Base-by-base conservation (phyloP, 176 grass and related monocot species). In the Panicum miliaceum region DNA sequence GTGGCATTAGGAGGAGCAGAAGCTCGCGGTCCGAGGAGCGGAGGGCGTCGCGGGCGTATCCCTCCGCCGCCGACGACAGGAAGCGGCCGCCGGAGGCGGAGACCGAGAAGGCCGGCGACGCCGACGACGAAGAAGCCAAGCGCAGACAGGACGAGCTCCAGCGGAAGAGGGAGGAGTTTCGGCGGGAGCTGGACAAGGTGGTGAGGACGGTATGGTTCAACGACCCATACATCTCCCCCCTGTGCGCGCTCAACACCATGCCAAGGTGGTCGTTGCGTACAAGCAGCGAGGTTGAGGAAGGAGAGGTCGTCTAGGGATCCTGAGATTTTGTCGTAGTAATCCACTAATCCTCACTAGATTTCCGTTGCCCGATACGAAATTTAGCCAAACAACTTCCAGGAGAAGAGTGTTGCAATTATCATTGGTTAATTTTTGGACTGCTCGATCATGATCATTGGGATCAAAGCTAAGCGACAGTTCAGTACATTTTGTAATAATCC, bases 151-250 rank as follows among this genome's bases (percentile, higher is more conserved):
- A 16, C 5, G 59, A 66, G 12, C n/a, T 84, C 37, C 22, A 62
- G 74, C 8, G 13, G 36, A 27, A 11, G 53, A 43, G 82, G 71
- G 64, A 82, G 83, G 45, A 64, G 88, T 83, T 83, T 16, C 64
- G 78, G 19, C 54, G 36, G 47, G 78, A 81, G 83, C 20, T 81
- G 19, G 71, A 43, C 45, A 70, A 63, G 83, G 46, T 86, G 25
- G 78, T 77, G n/a, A 76, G 26, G 78, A 86, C 88, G 4, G 83
- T 90, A 19, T 68, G 70, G 63, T 90, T 90, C 88, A 77, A 90
- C 71, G 78, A 90, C 46, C 77, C 83, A 12, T 71, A 56, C 78
- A 56, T 86, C 64, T 77, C 64, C 36, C 78, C 65, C 9, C 22
- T 27, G 64, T 59, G 61, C 43, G 52, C 40, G 34, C 63, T 86